Base-by-base conservation (phyloP, 1,284 basidiomycete species). In the Sporisorium graminicola region DNA sequence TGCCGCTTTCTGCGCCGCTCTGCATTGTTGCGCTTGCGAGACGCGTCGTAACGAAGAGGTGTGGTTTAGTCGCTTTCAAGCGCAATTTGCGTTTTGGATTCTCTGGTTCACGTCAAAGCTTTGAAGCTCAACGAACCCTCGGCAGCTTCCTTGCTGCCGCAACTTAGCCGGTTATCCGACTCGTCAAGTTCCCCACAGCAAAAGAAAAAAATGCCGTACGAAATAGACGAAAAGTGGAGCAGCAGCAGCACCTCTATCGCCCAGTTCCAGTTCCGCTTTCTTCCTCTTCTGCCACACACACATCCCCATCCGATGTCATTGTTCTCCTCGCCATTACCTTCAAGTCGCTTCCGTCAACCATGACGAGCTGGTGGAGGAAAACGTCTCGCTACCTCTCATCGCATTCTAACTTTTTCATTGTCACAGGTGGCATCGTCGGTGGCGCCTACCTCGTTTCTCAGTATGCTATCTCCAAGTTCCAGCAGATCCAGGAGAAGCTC, bases 401-500 rank as follows among this genome's bases (percentile, higher is more conserved):
- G n/a, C 71, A 71, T 44, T 69, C 79, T 66, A 77, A 74, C 49
- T 58, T 81, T 31, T 74, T 86, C 47, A 59, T 85, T 9, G 79
- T 84, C 52, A 72, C 84, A 27, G 88, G 88, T 1, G 87, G 87
- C 20, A 84, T 90, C 57, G 82, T 89, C 8, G 92, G 91, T 5
- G 90, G 91, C 3, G 86, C 90, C 35, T 95, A 94, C 84, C 80
- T 92, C 31, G 86, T 90, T n/a, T 89, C 89, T 24, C 85, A 88
- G 24, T 94, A 93, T 87, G 87, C 93, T 56, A 83, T 87, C 29
- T 88, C 90, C 54, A 89, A 92, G 46, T 86, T 94, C 44, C 90
- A 91, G 55, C 92, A 94, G 72, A 88, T 91, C 56, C 91, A 92
- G 77, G 89, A 90, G 53, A 89, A 88, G 59, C 87, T 93, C 54